A percentile compares a stretch with the other conserved stretches of the same genome.
phyloP scores from a whole-genome alignment of 371 early-diverging fungal species.

The Apophysomyces trapeziformis region DNA sequence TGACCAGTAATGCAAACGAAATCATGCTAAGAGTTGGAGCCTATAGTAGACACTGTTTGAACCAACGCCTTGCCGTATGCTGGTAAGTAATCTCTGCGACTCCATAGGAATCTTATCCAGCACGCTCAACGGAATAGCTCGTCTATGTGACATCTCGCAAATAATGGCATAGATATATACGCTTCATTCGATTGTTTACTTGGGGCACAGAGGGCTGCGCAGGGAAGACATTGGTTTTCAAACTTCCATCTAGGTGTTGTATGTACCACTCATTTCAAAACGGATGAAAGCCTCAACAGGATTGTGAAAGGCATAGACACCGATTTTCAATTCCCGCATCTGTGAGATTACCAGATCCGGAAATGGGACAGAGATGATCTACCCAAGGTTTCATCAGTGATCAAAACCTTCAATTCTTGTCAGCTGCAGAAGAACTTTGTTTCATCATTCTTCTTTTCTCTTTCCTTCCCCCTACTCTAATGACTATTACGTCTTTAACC shows the following conservation, averaged over 20 bases:
- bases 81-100: no score
- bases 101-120: no score
- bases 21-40: no score
- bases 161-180: neutral
- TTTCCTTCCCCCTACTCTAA: neutral
- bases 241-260: no score
- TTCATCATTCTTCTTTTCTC: neutral
- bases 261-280: neutral
- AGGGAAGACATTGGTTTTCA: no score
- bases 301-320: neutral
- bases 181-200: neutral
- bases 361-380: slow-evolving; percentile 9
- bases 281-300: neutral
- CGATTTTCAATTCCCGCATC: neutral
- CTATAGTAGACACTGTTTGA: no score
- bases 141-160: neutral
- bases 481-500: neutral
- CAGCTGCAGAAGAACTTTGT: neutral
- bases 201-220: neutral
- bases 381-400: slow-evolving; percentile 5
- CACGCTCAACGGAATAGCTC: no score
- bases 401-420: neutral
- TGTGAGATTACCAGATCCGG: slow-evolving; percentile 2
- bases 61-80: no score
- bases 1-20: no score